Evolutionary conservation across 495 filamentous ascomycete species (phyloP), one percentile per base, ranked within the genome.

Genomic region (Hypoxylon crocopeplum): DNA sequence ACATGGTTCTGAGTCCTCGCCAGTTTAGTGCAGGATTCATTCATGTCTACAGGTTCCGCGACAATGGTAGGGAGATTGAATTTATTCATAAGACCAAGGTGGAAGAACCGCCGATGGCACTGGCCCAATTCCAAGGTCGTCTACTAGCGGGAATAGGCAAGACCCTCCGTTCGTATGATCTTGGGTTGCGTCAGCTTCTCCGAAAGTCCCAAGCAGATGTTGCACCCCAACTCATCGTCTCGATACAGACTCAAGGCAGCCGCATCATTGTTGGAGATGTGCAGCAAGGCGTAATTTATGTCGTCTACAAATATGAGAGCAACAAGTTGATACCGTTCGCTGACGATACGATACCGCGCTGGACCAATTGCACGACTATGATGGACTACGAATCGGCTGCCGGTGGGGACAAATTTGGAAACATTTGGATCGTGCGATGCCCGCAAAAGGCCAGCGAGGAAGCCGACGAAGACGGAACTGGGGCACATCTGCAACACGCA

Each of bases 321-420:
- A 96, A 98, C 71, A 84, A 86, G 27, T 77, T 98, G 30, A 93
- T 99, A 56, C 89, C 92, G 0, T 99, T 98, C 56, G 88, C 82
- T 12, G 94, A 98, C 66, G 95, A 99, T 69, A 86, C 86, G 12
- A 78, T 97, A 50, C 79, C 93, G 29, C 86, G 95, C 17, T 97
- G 90, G 88, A 96, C 91, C 0, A 93, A 90, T 1, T 85, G 87
- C 39, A 89, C 86, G 0, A 82, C 90, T 5, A 97, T 98, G 93
- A 87, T 97, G 1, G 95, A 99, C 69, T 99, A 99, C 74, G 94
- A 98, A 69, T 97, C 93, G 1, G 86, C 89, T 13, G 94, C 92
- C 8, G 94, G 93, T 27, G 95, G 95, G 34, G 95, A 99, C 76
- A 97, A 96, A 69, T 99, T 99, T 57, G 95, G 95, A 38, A 98